These are phyloP conservation scores for Paracamarosporium sp. DNA, from an alignment of 2,329 filamentous ascomycete species.

Conservation along the genomic window DNA sequence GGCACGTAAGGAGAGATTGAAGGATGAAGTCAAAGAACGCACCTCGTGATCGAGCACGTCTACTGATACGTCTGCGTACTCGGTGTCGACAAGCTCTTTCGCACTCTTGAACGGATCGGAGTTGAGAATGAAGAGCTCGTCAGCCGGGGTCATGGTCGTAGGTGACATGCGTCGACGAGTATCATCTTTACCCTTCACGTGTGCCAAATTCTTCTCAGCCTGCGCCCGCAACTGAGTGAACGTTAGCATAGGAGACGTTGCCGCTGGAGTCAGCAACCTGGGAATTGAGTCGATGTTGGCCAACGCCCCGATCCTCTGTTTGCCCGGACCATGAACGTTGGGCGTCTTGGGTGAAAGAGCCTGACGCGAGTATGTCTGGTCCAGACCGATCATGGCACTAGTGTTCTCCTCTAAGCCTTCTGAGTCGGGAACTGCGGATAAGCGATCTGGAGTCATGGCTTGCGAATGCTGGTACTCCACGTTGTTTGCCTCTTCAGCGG, in stretches of 20 bases:
- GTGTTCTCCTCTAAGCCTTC: not conserved
- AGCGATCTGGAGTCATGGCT: no score
- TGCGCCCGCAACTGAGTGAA: not conserved
- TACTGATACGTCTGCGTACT: not conserved
- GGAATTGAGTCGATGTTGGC: not conserved
- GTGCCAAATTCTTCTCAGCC: not conserved
- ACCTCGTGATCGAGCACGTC: not conserved
- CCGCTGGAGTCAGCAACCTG: not conserved
- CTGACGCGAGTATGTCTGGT: no score
- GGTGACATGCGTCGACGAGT: not conserved
- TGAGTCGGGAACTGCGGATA: not conserved
- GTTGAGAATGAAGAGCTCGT: not conserved
- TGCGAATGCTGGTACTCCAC: no score
- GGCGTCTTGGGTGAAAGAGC: not conserved
- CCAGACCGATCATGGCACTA: no score
- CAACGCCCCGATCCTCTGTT: no score
- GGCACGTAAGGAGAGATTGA: not conserved
- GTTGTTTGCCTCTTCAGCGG: no score
- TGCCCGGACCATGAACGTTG: not conserved
- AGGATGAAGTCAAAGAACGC: not conserved
- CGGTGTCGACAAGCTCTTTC: not conserved
- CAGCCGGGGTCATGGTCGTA: not conserved
- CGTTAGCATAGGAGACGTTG: not conserved
- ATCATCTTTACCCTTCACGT: not conserved
- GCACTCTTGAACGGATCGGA: not conserved